Evolutionary conservation across 495 filamentous ascomycete species (phyloP).

Genomic region (Penicillium coffeae): DNA sequence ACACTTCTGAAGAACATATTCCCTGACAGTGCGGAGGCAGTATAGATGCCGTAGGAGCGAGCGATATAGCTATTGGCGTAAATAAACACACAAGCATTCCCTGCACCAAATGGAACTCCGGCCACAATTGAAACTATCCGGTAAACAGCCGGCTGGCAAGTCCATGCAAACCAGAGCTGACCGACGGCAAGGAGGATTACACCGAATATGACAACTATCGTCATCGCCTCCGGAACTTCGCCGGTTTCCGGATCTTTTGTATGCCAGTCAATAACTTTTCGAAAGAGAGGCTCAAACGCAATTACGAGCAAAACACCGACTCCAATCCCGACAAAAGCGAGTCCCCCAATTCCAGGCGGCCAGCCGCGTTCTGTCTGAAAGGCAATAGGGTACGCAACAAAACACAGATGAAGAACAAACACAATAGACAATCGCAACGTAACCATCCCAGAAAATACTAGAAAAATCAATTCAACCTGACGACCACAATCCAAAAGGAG

Average conservation of each 20-base stretch:
- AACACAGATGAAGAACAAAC: slow-evolving; percentile 69
- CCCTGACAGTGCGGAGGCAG: slow-evolving; percentile 66
- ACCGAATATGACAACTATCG: slow-evolving; percentile 63
- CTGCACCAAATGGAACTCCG: slow-evolving; percentile 68
- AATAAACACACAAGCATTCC: slow-evolving; percentile 68
- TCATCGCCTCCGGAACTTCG: slow-evolving; percentile 61
- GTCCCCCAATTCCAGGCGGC: slow-evolving; percentile 59
- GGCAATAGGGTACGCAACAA: slow-evolving; percentile 69
- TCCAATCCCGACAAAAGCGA: slow-evolving; percentile 70
- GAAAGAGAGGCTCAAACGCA: slow-evolving; percentile 56
- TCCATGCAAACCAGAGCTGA: slow-evolving; percentile 74
- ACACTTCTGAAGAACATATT: too few species aligned
- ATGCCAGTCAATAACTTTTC: slow-evolving; percentile 58
- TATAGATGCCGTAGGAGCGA: slow-evolving; percentile 65
- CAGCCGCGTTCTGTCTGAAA: slow-evolving; percentile 68
- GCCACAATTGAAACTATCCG: slow-evolving; percentile 68
- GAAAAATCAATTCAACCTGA: slow-evolving; percentile 7
- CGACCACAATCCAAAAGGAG: too few species aligned
- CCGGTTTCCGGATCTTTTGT: slow-evolving; percentile 66
- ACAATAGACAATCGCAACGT: slow-evolving; percentile 65
- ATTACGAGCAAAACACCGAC: slow-evolving; percentile 62
- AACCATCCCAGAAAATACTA: slow-evolving; percentile 65
- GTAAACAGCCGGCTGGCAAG: slow-evolving; percentile 61
- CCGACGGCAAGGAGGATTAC: slow-evolving; percentile 60
- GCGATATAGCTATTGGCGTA: slow-evolving; percentile 69